These are phyloP conservation scores for Dendrobium huoshanense DNA, from an alignment of 106 monocot genomes.

Conservation along the genomic window DNA sequence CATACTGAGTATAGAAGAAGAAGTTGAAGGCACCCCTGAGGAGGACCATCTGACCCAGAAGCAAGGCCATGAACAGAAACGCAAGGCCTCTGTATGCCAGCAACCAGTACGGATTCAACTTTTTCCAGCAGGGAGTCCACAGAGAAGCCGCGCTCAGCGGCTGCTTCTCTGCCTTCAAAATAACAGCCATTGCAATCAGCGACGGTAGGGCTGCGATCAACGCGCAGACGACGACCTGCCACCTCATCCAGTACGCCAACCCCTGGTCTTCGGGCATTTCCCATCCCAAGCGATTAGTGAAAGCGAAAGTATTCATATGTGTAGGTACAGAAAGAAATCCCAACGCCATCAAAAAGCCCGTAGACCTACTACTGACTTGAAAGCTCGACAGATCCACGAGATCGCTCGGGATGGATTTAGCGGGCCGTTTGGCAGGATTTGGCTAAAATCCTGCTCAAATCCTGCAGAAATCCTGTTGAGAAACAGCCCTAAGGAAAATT, in stretches of 20 bases:
- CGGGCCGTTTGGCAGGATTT: too few species aligned
- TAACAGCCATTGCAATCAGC: neutral
- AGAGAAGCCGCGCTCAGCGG: constrained; percentile 2
- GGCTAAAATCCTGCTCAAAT: too few species aligned
- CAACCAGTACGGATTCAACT: constrained; percentile 10
- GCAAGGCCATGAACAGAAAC: neutral
- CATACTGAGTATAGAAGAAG: constrained; percentile 62
- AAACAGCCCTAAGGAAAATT: too few species aligned
- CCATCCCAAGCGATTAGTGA: neutral
- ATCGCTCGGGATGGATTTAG: too few species aligned
- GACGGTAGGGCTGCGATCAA: constrained; percentile 5
- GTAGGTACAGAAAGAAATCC: too few species aligned
- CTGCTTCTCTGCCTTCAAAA: neutral
- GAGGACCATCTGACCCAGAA: constrained; percentile 3
- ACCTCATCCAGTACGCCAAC: constrained; percentile 2
- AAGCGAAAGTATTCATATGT: neutral
- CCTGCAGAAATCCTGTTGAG: too few species aligned
- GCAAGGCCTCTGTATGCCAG: constrained; percentile 5
- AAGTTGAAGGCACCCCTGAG: constrained; percentile 9
- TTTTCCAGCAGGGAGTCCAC: constrained; percentile 14
- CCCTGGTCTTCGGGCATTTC: neutral
- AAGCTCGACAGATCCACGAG: too few species aligned
- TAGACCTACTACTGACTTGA: too few species aligned
- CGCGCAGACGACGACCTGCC: constrained; percentile 18
- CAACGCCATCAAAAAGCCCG: too few species aligned